Evolutionary conservation across 176 grass and related monocot species (phyloP), one percentile per base, ranked within the genome.

Genomic region (Triticum urartu): DNA sequence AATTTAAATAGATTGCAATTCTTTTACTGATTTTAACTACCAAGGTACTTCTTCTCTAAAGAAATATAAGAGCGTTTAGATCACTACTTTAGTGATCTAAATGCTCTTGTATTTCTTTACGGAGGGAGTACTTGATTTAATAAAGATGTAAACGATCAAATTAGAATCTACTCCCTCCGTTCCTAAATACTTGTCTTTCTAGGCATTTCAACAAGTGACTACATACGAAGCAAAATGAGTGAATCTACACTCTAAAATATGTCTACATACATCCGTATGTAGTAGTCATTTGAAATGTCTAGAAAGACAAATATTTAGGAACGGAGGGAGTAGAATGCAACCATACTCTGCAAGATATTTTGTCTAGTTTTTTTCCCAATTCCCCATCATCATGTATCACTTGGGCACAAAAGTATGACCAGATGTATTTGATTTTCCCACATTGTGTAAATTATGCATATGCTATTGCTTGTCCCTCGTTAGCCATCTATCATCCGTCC

Each of bases 361-460:
- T 11, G 56, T 79, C 58, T 79, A 60, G n/a, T 79, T 79, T 62
- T 25, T 26, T 52, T 6, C 13, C 8, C 60, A 43, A 3, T 80
- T 39, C 36, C 24, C 40, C 64, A 21, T 81, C 79, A 28, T 39
- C 24, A 32, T 32, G 5, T 80, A n/a, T 50, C 24, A 50, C 40
- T 33, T 81, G 42, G 26, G 63, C 18, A 24, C 7, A 32, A 7
- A 68, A 68, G 30, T 68, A 34, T 14, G 10, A 22, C 0, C 3
- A 26, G 20, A 68, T 81, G 18, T 12, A 22, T 35, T 52, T 81
- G 26, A 28, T 30, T 34, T 68, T 42, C 20, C 43, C 18, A 60
- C n/a, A 60, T 47, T 74, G 13, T 42, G 38, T 85, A 83, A 7
- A 25, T 79, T 78, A 14, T 26, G 22, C 72, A 80, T 59, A 35